phyloP scores from a whole-genome alignment of 208 protist species.

The Acanthamoeba royreba region DNA sequence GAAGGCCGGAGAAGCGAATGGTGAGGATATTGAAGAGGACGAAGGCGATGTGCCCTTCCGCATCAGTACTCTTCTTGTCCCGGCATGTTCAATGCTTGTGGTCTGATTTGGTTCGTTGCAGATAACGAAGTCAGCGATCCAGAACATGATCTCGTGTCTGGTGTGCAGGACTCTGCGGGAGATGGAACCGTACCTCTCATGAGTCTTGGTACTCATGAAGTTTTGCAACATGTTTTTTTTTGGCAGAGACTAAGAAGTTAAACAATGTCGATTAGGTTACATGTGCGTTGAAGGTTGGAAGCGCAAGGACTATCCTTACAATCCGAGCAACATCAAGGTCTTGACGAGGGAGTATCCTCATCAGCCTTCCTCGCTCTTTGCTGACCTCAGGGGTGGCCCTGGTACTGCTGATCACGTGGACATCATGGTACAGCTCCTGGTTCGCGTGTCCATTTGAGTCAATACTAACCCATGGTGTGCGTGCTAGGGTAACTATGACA shows the following conservation, averaged over 20 bases:
- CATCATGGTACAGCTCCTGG: too few relatives aligned
- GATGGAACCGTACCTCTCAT: conserved; percentile 89
- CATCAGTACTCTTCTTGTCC: not conserved
- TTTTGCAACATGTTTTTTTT: not conserved
- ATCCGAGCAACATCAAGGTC: conserved; percentile 66
- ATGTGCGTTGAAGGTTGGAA: conserved; percentile 89
- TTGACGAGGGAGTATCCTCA: conserved; percentile 85
- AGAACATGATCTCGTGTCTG: conserved; percentile 58
- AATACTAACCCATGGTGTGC: too few relatives aligned
- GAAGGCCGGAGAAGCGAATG: not conserved
- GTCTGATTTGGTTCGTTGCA: not conserved
- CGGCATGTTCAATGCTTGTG: not conserved
- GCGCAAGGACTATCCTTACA: not conserved
- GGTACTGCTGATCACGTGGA: conserved; percentile 83
- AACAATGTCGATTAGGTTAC: conserved; percentile 68
- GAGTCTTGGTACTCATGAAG: conserved; percentile 71
- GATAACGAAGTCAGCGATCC: not conserved
- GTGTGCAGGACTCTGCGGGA: conserved; percentile 82
- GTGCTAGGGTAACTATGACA: not conserved
- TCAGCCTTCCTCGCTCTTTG: conserved; percentile 20
- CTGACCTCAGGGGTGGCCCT: not conserved
- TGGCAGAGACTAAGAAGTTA: not conserved
- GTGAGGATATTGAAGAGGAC: not conserved
- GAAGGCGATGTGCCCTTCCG: not conserved
- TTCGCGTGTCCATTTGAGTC: too few relatives aligned